Evolutionary conservation across 176 grass and related monocot genomes (phyloP).

Genomic region (Coix lacrymajobi): DNA sequence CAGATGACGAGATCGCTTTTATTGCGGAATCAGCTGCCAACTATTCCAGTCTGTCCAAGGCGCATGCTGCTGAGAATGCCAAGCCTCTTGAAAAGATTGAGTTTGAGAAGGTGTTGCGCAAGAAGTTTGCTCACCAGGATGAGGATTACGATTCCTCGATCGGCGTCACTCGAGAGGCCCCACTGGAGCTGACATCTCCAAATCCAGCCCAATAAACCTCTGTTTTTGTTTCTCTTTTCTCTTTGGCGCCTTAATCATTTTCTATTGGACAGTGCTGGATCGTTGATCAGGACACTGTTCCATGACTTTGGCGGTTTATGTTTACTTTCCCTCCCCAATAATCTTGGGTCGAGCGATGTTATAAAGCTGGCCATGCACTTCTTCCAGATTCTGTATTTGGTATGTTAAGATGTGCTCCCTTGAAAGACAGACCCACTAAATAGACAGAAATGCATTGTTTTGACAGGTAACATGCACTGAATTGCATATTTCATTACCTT

Average conservation of each 20-base stretch:
- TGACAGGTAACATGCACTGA: neutral
- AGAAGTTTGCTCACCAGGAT: constrained; percentile 58
- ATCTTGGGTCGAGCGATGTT: constrained; percentile 63
- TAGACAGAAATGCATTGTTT: neutral
- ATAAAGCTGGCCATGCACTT: constrained; percentile 58
- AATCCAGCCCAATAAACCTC: constrained; percentile 50
- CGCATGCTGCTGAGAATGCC: constrained; percentile 64
- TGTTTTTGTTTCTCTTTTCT: constrained; percentile 12
- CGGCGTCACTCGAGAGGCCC: constrained; percentile 38
- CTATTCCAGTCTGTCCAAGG: constrained; percentile 72
- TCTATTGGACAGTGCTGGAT: constrained; percentile 28
- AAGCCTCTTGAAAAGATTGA: constrained; percentile 80
- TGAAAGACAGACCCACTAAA: constrained; percentile 21
- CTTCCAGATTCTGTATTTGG: constrained; percentile 28
- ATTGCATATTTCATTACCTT: neutral
- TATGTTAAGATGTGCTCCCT: constrained; percentile 25
- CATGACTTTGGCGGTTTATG: constrained; percentile 39
- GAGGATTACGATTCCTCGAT: constrained; percentile 68
- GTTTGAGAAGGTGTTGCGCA: constrained; percentile 68
- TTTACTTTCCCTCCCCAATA: constrained; percentile 60
- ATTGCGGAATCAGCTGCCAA: constrained; percentile 69
- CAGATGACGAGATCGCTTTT: constrained; percentile 66
- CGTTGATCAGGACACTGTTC: constrained; percentile 32
- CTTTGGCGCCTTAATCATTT: constrained; percentile 25
- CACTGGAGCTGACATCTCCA: constrained; percentile 48